phyloP scores from a whole-genome alignment of 768 basidiomycete species.

The Porpolomopsis calyptriformis region DNA sequence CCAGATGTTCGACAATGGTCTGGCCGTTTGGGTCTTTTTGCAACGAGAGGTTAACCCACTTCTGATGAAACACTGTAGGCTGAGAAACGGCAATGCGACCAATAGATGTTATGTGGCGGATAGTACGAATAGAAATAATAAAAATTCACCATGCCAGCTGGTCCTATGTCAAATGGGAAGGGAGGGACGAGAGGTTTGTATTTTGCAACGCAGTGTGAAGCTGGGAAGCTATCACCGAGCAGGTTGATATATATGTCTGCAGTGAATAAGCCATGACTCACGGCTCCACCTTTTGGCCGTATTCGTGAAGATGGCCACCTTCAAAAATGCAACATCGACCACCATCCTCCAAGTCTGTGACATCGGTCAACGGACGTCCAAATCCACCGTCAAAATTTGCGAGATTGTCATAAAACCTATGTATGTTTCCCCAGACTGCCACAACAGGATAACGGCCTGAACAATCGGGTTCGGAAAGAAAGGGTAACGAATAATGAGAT shows the following conservation, averaged over 20 bases:
- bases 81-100: no score
- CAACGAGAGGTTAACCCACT: slow-evolving; percentile 2
- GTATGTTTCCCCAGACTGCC: slow-evolving; percentile 2
- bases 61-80: slow-evolving; percentile 5
- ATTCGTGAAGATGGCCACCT: slow-evolving; percentile 6
- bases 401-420: background rate
- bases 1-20: background rate
- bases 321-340: slow-evolving; percentile 7
- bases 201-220: slow-evolving; percentile 2
- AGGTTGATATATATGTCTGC: background rate
- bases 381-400: slow-evolving; percentile 2
- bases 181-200: slow-evolving; percentile 3
- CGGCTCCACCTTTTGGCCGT: slow-evolving; percentile 3
- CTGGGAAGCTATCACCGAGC: background rate
- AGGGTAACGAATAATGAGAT: no score
- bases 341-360: slow-evolving; percentile 5
- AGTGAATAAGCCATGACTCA: background rate
- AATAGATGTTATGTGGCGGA: background rate
- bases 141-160: slow-evolving; percentile 3
- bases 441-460: slow-evolving; percentile 5
- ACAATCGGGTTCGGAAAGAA: background rate
- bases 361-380: slow-evolving; percentile 6
- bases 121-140: background rate
- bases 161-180: slow-evolving; percentile 3
- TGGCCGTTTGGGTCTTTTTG: slow-evolving; percentile 1